Evolutionary conservation across 176 grass and related monocot species (phyloP).

Genomic region (Musa troglodytarum): DNA sequence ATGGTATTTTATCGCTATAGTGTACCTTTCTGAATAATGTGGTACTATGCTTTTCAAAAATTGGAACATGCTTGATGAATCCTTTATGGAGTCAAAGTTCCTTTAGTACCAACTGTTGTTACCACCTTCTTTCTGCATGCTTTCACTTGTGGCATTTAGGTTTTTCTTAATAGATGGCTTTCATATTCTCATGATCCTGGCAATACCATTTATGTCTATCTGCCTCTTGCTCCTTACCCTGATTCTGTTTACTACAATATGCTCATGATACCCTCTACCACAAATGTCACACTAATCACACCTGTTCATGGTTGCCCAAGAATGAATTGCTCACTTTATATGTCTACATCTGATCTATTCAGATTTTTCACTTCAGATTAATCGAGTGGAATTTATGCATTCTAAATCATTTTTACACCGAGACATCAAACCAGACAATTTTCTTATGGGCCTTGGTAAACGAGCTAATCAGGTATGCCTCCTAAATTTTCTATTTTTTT

Average conservation of each 20-base stretch:
- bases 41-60: not conserved
- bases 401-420: constrained; percentile 90
- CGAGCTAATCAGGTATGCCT: constrained; percentile 73
- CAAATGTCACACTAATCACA: not conserved
- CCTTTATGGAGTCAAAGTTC: not conserved
- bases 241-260: not conserved
- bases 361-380: constrained; percentile 47
- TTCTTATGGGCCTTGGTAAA: constrained; percentile 91
- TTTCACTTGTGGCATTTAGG: too few relatives aligned
- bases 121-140: too few relatives aligned
- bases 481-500: constrained; percentile 10
- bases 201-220: not conserved
- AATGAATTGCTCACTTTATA: not conserved
- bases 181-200: too few relatives aligned
- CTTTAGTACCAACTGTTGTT: too few relatives aligned
- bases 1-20: constrained; percentile 41
- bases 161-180: too few relatives aligned
- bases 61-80: not conserved
- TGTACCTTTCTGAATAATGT: not conserved
- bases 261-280: not conserved
- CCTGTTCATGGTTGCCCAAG: constrained; percentile 4
- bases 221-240: not conserved
- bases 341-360: constrained; percentile 3
- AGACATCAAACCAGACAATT: constrained; percentile 98
- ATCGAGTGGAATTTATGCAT: constrained; percentile 89